A percentile compares a stretch with the other conserved stretches of the same genome.
phyloP scores from a whole-genome alignment of 1,284 basidiomycete species.

The Puccinia triticina region DNA sequence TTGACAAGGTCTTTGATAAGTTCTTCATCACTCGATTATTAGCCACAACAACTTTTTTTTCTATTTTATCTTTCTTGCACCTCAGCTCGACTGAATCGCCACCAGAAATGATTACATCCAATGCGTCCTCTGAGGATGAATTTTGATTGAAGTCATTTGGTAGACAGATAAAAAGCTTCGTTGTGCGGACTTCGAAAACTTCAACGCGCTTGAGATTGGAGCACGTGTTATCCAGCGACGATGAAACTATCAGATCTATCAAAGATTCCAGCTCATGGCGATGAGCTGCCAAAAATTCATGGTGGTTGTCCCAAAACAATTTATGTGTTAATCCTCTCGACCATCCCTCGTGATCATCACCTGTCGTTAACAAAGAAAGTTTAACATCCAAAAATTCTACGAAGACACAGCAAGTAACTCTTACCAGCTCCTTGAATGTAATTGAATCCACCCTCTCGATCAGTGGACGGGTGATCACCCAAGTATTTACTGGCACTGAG shows the following conservation, averaged over 20 bases:
- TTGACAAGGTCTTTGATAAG: slow-evolving; percentile 23
- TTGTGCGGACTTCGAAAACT: slow-evolving; percentile 25
- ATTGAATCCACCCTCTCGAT: slow-evolving; percentile 70
- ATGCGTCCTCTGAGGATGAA: background rate
- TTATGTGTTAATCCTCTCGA: slow-evolving; percentile 74
- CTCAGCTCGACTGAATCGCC: background rate
- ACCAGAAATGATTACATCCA: slow-evolving; percentile 7
- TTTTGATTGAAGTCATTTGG: slow-evolving; percentile 6
- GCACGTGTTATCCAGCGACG: slow-evolving; percentile 5
- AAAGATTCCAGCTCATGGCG: slow-evolving; percentile 65
- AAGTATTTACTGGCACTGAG: slow-evolving; percentile 75
- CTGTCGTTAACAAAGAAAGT: slow-evolving; percentile 60
- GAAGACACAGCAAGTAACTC: background rate
- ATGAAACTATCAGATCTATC: slow-evolving; percentile 64
- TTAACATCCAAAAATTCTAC: background rate
- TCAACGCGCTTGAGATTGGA: slow-evolving; percentile 12
- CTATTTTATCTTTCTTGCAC: background rate
- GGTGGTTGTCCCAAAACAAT: slow-evolving; percentile 71
- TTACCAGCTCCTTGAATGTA: slow-evolving; percentile 75
- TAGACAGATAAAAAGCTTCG: slow-evolving; percentile 1
- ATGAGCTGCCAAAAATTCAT: slow-evolving; percentile 64
- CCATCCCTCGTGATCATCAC: slow-evolving; percentile 87
- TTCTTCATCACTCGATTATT: slow-evolving; percentile 15
- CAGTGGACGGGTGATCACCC: slow-evolving; percentile 64
- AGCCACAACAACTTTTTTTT: background rate